Conservation (phyloP, 352 stramenopile species). For the Globisporangium paddicum region DNA sequence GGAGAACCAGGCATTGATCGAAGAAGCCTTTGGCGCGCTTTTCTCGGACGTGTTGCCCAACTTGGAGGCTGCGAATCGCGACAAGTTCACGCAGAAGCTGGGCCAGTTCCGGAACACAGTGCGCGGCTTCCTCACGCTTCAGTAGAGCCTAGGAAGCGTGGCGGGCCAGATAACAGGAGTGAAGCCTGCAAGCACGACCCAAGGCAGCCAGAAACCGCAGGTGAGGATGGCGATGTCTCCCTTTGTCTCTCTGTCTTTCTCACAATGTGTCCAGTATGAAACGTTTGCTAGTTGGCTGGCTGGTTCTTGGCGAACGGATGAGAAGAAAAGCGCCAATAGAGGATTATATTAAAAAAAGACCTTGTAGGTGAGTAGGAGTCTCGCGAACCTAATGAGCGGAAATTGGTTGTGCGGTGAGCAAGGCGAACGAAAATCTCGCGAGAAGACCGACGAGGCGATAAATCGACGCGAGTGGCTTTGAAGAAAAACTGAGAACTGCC, state of each 20-base stretch:
- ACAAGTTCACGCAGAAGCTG: slow-evolving; percentile 98
- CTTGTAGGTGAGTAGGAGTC: not conserved
- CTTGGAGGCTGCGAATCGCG: slow-evolving; percentile 95
- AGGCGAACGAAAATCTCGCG: not conserved
- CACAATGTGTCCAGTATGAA: not conserved
- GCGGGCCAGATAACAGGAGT: not conserved
- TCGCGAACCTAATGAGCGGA: not conserved
- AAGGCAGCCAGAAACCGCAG: not conserved
- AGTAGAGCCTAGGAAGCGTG: slow-evolving; percentile 30
- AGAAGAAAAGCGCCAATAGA: slow-evolving; percentile 3
- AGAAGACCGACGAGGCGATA: not conserved
- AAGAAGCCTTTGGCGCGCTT: slow-evolving; percentile 96
- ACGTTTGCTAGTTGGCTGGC: not conserved
- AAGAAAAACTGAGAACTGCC: not conserved
- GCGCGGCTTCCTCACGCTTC: slow-evolving; percentile 92
- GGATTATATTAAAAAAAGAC: slow-evolving; percentile 13
- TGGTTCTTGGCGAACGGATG: not conserved
- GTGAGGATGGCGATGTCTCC: not conserved
- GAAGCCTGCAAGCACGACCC: not conserved
- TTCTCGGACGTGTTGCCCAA: slow-evolving; percentile 94
- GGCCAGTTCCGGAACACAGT: slow-evolving; percentile 95
- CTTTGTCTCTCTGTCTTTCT: not conserved
- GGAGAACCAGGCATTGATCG: slow-evolving; percentile 91
- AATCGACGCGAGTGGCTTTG: not conserved
- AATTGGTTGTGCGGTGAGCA: not conserved